Evolutionary conservation across 2,329 filamentous ascomycete species (phyloP).

Genomic region (Fonsecaea erecta): DNA sequence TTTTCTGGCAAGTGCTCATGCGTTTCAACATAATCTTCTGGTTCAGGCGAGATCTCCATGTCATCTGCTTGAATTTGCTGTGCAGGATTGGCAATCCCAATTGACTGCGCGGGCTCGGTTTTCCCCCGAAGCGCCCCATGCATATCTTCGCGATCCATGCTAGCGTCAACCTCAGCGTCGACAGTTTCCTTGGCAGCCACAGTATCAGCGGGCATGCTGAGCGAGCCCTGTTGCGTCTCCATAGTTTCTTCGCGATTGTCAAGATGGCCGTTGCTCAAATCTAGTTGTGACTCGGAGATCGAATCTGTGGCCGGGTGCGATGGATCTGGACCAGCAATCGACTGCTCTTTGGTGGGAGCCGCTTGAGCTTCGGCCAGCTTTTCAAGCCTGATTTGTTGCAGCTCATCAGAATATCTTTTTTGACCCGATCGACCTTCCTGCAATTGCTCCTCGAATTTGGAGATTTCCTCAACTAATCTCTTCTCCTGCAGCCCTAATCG

Average conservation of each 20-base stretch:
- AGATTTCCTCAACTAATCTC: slow-evolving; percentile 52
- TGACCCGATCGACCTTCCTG: slow-evolving; percentile 49
- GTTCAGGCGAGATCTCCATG: slow-evolving; percentile 33
- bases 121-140: not conserved
- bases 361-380: slow-evolving; percentile 39
- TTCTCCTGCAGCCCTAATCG: slow-evolving; percentile 43
- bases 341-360: not conserved
- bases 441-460: slow-evolving; percentile 46
- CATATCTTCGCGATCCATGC: not conserved
- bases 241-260: not conserved
- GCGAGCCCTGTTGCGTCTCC: not conserved
- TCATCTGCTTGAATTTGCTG: slow-evolving; percentile 26
- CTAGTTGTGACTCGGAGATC: not conserved
- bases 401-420: slow-evolving; percentile 52
- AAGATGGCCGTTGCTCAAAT: slow-evolving; percentile 7
- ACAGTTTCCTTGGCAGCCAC: not conserved
- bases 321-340: not conserved
- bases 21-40: slow-evolving; percentile 19
- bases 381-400: slow-evolving; percentile 55
- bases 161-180: not conserved
- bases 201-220: not conserved
- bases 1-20: slow-evolving; percentile 4
- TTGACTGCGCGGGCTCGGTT: not conserved
- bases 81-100: not conserved
- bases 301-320: not conserved